Base-by-base conservation (phyloP, 331 rosid genomes). In the Cydonia oblonga region DNA sequence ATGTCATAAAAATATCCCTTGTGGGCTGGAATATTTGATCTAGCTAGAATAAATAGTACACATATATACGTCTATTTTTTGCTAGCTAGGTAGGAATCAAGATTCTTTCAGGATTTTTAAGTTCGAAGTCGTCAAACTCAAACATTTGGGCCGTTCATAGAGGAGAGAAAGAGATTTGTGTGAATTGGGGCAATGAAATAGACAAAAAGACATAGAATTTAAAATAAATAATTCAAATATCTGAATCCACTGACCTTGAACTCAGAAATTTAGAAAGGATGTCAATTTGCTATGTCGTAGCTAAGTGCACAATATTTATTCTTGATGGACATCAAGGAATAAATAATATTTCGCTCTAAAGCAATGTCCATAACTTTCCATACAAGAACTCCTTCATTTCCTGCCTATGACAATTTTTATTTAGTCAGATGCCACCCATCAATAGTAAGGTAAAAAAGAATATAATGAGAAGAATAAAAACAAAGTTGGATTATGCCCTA, bases 401-500 rank as follows among this genome's bases (percentile, higher is more conserved):
- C 54, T 6, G 54, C 7, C 20, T 35, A 35, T 9, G 42, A 35
- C 12, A 35, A 35, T 9, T 0, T 35, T 35, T 35, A 35, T 35
- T 49, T 49, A 1, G 18, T 49, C 54, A 18, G 18, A 49, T 49
- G 54, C 20, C 53, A 5, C n/a, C n/a, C 54, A 49, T 16, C 54
- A 49, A 49, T 5, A 1, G 20, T 6, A 49, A 49, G 9, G 3
- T 49, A 6, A 2, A 49, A 35, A 49, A 65, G 58, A 30, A 29
- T 9, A 35, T 9, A 12, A 24, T 33, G 15, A 9, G 24, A 35
- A 58, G 73, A 52, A 64, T 56, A 18, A 54, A 40, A 40, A 65
- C 19, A 77, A 54, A 70, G 75, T 69, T 23, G 71, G 66, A 11
- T 33, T 49, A 42, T 75, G 81, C 73, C 74, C 73, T 57, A 53